phyloP scores from a whole-genome alignment of 352 stramenopile genomes.

The Phytophthora idaei region DNA sequence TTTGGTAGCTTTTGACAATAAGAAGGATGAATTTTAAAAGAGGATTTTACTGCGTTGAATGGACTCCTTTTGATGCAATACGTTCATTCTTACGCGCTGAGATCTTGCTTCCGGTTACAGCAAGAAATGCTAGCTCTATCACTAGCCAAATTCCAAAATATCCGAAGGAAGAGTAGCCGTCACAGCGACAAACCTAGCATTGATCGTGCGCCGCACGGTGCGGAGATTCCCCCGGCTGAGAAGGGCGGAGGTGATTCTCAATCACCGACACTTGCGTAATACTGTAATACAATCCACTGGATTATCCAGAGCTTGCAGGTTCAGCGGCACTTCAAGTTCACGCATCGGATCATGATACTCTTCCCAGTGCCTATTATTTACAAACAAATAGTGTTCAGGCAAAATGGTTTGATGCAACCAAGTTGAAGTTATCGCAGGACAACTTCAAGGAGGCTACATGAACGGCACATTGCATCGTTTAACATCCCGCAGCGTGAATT shows the following conservation, averaged over 20 bases:
- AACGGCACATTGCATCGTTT: not conserved
- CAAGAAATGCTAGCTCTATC: no score
- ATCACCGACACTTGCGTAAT: constrained; percentile 21
- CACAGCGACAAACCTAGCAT: no score
- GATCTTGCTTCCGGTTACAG: no score
- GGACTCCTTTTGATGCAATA: no score
- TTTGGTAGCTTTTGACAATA: no score
- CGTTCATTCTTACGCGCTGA: no score
- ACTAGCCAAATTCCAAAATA: not conserved
- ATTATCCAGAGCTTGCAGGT: not conserved
- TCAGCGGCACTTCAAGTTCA: constrained; percentile 1
- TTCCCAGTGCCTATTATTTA: not conserved
- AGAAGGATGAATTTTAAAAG: no score
- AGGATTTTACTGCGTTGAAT: no score
- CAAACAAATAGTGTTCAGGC: constrained; percentile 1
- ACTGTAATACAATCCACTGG: not conserved
- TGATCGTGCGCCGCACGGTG: not conserved
- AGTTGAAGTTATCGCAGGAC: constrained; percentile 28
- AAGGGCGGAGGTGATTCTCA: constrained; percentile 15
- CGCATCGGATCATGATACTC: constrained; percentile 8
- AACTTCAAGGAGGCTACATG: constrained; percentile 20
- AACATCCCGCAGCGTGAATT: not conserved
- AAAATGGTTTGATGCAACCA: constrained; percentile 30
- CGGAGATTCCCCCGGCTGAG: not conserved
- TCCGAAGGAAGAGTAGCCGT: not conserved